Base-by-base conservation (phyloP, 2,329 filamentous ascomycete species). In the Zymoseptoria passerinii region DNA sequence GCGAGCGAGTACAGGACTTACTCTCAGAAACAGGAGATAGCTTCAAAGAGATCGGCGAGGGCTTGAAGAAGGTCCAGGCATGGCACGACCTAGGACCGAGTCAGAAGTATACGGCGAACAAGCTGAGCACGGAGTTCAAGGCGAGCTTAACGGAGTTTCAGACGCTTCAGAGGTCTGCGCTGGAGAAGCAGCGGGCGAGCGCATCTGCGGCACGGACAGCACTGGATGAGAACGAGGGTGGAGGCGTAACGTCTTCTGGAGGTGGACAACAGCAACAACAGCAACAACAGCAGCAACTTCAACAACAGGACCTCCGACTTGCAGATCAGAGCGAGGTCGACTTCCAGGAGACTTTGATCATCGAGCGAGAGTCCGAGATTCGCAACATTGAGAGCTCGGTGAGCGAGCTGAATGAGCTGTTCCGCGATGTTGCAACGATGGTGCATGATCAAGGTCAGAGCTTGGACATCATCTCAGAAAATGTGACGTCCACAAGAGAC, bases 331-430 rank as follows among this genome's bases (percentile, higher is more conserved):
- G 90, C 67, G 95, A 99, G 71, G 94, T 99, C 50, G 92, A 99
- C 72, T 99, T 96, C 77, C 94, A 99, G 71, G 94, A 99, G 67
- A 86, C 88, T 16, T 80, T 99, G 59, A 99, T 99, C 70, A 87
- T 95, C 61, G 92, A 99, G 79, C 91, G 95, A 56, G 94, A 99
- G 74, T 86, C 90, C 58, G 94, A 99, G 77, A 99, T 99, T 65
- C 87, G 92, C 62, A 95, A 95, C 72, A 99, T 99, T 68, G 94
- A 97, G 77, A 92, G 96, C 74, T 91, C 89, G 57, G 94, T 99
- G 6, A 89, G 89, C 57, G 94, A 99, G 70, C 78, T 99, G 62
- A 99, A 99, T 69, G 94, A 97, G 70, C 81, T 99, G 50, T 99
- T 99, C 80, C 83, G 92, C 63, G 92, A 99, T 77, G 91, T 99